These are phyloP conservation scores for Apostasia shenzhenica DNA, from an alignment of 106 monocot genomes.

Conservation along the genomic window DNA sequence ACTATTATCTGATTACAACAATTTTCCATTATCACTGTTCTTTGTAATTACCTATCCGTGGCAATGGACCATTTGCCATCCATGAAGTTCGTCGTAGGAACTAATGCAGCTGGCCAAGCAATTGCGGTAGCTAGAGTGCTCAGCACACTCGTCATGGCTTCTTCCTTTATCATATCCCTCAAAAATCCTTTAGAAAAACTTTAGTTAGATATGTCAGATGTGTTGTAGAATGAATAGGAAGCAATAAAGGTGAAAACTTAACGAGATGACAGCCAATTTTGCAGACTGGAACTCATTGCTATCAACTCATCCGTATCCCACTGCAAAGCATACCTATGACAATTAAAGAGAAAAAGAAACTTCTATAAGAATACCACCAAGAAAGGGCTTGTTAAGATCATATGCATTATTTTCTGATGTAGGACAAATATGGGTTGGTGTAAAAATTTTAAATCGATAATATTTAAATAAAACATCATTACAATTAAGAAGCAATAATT, in stretches of 20 bases:
- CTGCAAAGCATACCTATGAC: constrained; percentile 64
- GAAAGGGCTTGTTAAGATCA: neutral
- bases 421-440: neutral
- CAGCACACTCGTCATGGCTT: constrained; percentile 91
- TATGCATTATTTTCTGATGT: no score
- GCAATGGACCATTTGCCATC: constrained; percentile 97
- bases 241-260: neutral
- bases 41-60: constrained; percentile 55
- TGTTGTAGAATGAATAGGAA: neutral
- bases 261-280: constrained; percentile 94
- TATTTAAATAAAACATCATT: no score
- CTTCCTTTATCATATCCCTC: constrained; percentile 73
- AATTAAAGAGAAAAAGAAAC: neutral
- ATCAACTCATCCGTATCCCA: constrained; percentile 89
- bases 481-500: no score
- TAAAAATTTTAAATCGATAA: no score
- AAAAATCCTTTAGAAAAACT: constrained; percentile 40
- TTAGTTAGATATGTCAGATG: constrained; percentile 3
- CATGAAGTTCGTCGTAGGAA: constrained; percentile 74
- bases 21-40: no score
- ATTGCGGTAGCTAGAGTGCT: constrained; percentile 72
- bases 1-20: no score
- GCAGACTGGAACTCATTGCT: constrained; percentile 77
- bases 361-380: neutral
- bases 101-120: constrained; percentile 80